Evolutionary conservation across 441 rosid species (phyloP), one percentile per base, ranked within the genome.

Genomic region (Syzygium malaccense): DNA sequence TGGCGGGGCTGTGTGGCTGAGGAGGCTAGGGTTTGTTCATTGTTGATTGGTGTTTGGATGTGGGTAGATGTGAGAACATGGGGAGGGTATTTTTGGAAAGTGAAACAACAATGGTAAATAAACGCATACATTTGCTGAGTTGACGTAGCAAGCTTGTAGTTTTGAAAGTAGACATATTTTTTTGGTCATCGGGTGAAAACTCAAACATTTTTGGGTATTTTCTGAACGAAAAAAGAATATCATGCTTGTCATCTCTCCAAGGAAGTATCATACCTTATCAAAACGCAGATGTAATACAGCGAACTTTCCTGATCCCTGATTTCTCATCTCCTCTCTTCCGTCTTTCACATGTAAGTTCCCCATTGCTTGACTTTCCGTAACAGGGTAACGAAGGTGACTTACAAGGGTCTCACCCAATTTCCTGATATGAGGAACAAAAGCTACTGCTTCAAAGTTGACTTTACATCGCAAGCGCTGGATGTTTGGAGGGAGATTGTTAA

Each of bases 271-370:
- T 87, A 95, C 97, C 92, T 95, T 95, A 91, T 95, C 97, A 86
- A 95, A 95, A 58, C 96, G 96, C 90, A 95, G 95, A 95, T 95
- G 96, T 87, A 95, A 89, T 87, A 94, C 96, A 11, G 91, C 95
- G 32, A 93, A 95, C 93, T 93, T 94, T 87, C 95, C 95, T 84
- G 95, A 90, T 86, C 93, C 92, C 66, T 85, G 85, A 89, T 91
- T 90, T 55, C 86, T 92, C 19, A 91, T 64, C 88, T 89, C 90
- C 85, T 90, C 89, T 64, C 85, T 86, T 88, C 92, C 91, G 78
- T 91, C 94, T 80, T 58, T 90, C 89, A 92, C 90, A 86, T 90
- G 87, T 75, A 86, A 91, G 26, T 88, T 87, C 87, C 91, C 94
- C 71, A 91, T 93, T 83, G 90, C 83, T 85, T 91, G 92, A 89